Evolutionary conservation across 345 rosid species (phyloP).

Genomic region (Gossypium raimondii): DNA sequence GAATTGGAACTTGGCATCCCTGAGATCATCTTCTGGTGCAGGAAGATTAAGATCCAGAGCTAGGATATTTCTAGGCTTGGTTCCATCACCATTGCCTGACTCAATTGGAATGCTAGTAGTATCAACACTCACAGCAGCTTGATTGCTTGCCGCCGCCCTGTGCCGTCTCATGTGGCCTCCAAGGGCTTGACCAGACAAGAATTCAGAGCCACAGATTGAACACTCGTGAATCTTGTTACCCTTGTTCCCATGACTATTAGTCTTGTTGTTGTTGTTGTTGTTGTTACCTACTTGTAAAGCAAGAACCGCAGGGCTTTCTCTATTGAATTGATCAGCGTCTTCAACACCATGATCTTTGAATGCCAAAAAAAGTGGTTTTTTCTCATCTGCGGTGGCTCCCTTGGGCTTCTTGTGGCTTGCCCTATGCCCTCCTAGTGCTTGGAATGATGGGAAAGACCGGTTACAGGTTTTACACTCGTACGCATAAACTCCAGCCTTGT

Average conservation of each 20-base stretch:
- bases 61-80: conserved; percentile 45
- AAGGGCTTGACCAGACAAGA: conserved; percentile 89
- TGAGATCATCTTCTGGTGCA: conserved; percentile 76
- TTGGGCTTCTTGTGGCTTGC: conserved; percentile 92
- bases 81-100: conserved; percentile 12
- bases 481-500: conserved; percentile 46
- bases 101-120: conserved; percentile 18
- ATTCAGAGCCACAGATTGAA: conserved; percentile 92
- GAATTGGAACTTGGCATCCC: conserved; percentile 60
- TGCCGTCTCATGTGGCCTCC: conserved; percentile 99
- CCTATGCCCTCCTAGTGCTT: conserved; percentile 95
- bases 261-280: conserved; percentile 11
- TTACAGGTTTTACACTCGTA: conserved; percentile 95
- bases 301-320: conserved; percentile 26
- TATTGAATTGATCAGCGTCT: conserved; percentile 17
- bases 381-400: conserved; percentile 19
- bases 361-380: conserved; percentile 17
- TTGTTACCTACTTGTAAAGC: conserved; percentile 31
- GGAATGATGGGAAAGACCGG: conserved; percentile 82
- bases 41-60: conserved; percentile 89
- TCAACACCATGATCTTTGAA: conserved; percentile 21
- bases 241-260: conserved; percentile 19
- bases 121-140: conserved; percentile 16
- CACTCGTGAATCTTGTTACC: conserved; percentile 78
- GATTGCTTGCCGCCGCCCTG: conserved; percentile 33